Conservation (phyloP, 805 yeast species). For the Candida orba region DNA sequence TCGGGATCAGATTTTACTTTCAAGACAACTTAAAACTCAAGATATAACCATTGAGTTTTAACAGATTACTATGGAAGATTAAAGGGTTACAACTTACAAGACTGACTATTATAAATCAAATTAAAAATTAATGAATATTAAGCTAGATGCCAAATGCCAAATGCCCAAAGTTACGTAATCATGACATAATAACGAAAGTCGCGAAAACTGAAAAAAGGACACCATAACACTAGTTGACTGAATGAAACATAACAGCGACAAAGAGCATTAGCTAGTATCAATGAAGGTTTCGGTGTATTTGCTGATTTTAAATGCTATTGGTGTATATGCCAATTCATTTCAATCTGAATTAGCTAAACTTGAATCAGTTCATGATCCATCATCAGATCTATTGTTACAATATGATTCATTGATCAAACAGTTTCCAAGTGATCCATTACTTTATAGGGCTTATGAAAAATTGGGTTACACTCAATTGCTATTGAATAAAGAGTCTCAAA, state of each 20-base stretch:
- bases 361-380: conserved; percentile 19
- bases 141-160: too few relatives aligned
- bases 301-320: background rate
- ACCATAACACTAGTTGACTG: background rate
- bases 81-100: too few relatives aligned
- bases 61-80: too few relatives aligned
- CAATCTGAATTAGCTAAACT: conserved; percentile 9
- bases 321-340: background rate
- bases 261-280: too few relatives aligned
- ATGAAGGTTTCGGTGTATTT: conserved; percentile 1
- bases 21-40: too few relatives aligned
- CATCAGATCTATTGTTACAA: conserved; percentile 13
- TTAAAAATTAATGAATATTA: too few relatives aligned
- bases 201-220: background rate
- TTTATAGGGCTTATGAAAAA: conserved; percentile 47
- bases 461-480: conserved; percentile 56
- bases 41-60: too few relatives aligned
- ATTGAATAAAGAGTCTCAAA: conserved; percentile 44
- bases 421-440: conserved; percentile 8
- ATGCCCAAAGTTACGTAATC: too few relatives aligned
- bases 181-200: background rate
- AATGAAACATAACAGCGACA: background rate
- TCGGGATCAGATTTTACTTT: too few relatives aligned
- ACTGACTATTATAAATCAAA: too few relatives aligned
- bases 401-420: conserved; percentile 16